Percentiles rank a stretch among this genome's conserved stretches.
phyloP scores from a whole-genome alignment of 2,329 filamentous ascomycete species.

The Aspergillus sp. region DNA sequence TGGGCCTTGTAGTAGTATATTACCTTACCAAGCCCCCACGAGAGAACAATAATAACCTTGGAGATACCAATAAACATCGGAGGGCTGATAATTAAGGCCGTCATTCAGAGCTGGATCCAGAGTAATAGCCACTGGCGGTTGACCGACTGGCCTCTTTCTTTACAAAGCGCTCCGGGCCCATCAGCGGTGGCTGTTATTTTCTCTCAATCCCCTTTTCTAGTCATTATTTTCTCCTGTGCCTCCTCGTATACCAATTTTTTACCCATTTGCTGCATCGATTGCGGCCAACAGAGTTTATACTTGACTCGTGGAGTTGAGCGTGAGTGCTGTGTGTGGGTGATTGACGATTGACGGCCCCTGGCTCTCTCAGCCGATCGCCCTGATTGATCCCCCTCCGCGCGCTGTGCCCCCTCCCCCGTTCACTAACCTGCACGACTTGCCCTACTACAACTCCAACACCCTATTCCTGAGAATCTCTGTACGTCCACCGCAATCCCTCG shows the following conservation, averaged over 20 bases:
- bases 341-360: not conserved
- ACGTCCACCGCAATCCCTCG: conserved; percentile 8
- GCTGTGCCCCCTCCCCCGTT: conserved; percentile 8
- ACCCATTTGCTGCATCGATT: not conserved
- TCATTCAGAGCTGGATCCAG: conserved; percentile 7
- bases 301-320: not conserved
- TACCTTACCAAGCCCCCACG: not conserved
- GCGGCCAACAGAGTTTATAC: not conserved
- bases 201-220: not conserved
- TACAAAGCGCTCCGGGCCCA: not conserved
- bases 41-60: not conserved
- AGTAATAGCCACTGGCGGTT: not conserved
- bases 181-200: not conserved
- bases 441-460: conserved; percentile 9
- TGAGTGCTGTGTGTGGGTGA: conserved; percentile 5
- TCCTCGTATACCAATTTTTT: not conserved
- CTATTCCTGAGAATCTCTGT: conserved; percentile 4
- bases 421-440: conserved; percentile 9
- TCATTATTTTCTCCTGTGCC: not conserved
- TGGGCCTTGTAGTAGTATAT: not conserved
- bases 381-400: conserved; percentile 13
- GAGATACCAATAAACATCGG: not conserved
- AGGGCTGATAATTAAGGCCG: not conserved
- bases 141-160: not conserved
- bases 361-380: conserved; percentile 15